Base-by-base conservation (phyloP, 345 rosid species). In the Lepidium aucheri region DNA sequence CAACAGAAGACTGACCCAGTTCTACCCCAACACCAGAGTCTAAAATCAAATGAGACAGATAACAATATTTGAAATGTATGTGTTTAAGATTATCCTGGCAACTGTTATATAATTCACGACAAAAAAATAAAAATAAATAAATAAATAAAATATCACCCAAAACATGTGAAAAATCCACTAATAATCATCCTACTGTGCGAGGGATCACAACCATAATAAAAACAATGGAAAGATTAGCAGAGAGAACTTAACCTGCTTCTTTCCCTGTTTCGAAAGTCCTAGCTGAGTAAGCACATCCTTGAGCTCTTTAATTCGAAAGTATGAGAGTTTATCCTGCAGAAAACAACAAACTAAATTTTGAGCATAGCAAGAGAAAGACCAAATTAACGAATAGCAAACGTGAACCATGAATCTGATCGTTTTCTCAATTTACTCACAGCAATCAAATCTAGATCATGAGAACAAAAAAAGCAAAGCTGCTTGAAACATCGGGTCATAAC, bases 221-320 rank as follows among this genome's bases (percentile, higher is more conserved):
- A 34, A 46, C 39, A 50, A 36, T 6, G 36, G 30, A 60, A 61
- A 34, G 15, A 60, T 32, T 12, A 49, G 42, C 15, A 35, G 40
- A 66, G 18, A 33, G 32, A 50, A 67, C 17, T 68, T 39, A 56
- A 90, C 99, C 95, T 90, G 97, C 70, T 90, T 94, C 83, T 85
- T 90, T 60, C 99, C 99, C 76, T 94, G 99, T 79, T 94, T 94
- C 51, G 99, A 84, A 64, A 90, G 96, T 60, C 95, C 91, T 45
- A 94, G 74, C 55, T 83, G 87, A 63, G 87, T 80, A n/a, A 94
- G 84, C 65, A 89, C 93, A 83, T 90, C 95, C 85, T 94, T 94
- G 35, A 94, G 96, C 84, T 94, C 99, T 76, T 84, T 94, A 63
- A 94, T 87, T 59, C 99, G 88, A 64, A 94, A 94, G 72, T 81